Evolutionary conservation across 2,329 filamentous ascomycete species (phyloP).

Genomic region (Shiraia sp.): DNA sequence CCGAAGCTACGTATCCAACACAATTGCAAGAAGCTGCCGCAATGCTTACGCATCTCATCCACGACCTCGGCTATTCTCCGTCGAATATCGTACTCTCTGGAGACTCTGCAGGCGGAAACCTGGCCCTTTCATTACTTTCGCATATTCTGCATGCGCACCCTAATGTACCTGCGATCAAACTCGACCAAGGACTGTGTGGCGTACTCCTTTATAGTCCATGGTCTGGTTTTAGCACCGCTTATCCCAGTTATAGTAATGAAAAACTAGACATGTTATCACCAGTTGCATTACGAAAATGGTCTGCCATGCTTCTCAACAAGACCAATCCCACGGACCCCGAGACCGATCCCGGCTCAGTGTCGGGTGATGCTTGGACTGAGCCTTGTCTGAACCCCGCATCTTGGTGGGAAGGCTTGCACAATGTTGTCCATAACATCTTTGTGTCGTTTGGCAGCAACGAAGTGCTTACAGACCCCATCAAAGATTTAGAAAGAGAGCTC

Average conservation of each 20-base stretch:
- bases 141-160: slow-evolving; percentile 30
- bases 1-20: slow-evolving; percentile 22
- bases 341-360: slow-evolving; percentile 11
- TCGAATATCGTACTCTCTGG: slow-evolving; percentile 15
- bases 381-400: slow-evolving; percentile 11
- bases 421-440: slow-evolving; percentile 12
- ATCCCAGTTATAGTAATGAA: slow-evolving; percentile 17
- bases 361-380: slow-evolving; percentile 20
- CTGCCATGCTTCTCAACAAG: slow-evolving; percentile 19
- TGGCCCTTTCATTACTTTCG: slow-evolving; percentile 15
- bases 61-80: slow-evolving; percentile 9
- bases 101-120: slow-evolving; percentile 12
- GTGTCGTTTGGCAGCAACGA: slow-evolving; percentile 12
- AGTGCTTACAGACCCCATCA: slow-evolving; percentile 17
- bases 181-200: slow-evolving; percentile 14
- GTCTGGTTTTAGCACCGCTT: slow-evolving; percentile 18
- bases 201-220: slow-evolving; percentile 19
- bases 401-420: slow-evolving; percentile 15
- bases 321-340: slow-evolving; percentile 9
- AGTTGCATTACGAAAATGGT: slow-evolving; percentile 13
- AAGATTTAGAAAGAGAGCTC: slow-evolving; percentile 8
- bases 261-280: slow-evolving; percentile 11
- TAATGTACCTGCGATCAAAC: slow-evolving; percentile 13
- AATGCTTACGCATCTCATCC: slow-evolving; percentile 19
- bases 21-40: slow-evolving; percentile 25